Base-by-base conservation (phyloP, 345 rosid genomes). In the Murraya koenigii region DNA sequence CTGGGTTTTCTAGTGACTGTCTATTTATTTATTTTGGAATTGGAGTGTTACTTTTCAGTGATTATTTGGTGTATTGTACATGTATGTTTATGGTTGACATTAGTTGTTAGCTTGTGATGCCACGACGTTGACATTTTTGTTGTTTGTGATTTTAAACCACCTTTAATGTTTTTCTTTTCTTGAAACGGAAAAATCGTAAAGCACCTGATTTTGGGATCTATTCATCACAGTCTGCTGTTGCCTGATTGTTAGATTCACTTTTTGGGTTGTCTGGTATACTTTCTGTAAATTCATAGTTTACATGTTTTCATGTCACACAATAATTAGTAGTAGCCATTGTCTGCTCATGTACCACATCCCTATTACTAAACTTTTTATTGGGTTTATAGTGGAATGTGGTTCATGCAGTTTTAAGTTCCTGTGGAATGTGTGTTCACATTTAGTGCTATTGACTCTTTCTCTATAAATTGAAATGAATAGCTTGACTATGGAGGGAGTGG, bases 401-500 rank as follows among this genome's bases (percentile, higher is more conserved):
- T 76, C 41, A 9, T 78, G 14, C 38, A 9, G 62, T 60, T 49
- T 71, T 14, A 22, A 62, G 44, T 74, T 63, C 33, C 35, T 22
- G 33, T 26, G 6, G 20, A 49, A 28, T 47, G 33, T 54, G 3
- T 28, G 47, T 65, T 44, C 23, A 52, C 6, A 23, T 83, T 20
- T 35, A 79, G 44, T 23, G 26, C 32, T 70, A 65, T 38, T 78
- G 63, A 71, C 63, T 79, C 1, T 38, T 79, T 39, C 80, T 44
- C 47, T 66, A 9, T 77, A 52, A 35, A 78, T 83, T 77, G 52
- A 59, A 75, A 77, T 86, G 78, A 62, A 78, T 84, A 95, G 98
- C 91, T 95, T 76, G 98, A 92, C 86, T 95, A 87, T 76, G 89
- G 88, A 83, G 86, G 86, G 85, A 80, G 76, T 71, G 91, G 74